These are phyloP conservation scores for Zygosaccharomyces sapae DNA, from an alignment of 1,139 yeast genomes.

Conservation along the genomic window DNA sequence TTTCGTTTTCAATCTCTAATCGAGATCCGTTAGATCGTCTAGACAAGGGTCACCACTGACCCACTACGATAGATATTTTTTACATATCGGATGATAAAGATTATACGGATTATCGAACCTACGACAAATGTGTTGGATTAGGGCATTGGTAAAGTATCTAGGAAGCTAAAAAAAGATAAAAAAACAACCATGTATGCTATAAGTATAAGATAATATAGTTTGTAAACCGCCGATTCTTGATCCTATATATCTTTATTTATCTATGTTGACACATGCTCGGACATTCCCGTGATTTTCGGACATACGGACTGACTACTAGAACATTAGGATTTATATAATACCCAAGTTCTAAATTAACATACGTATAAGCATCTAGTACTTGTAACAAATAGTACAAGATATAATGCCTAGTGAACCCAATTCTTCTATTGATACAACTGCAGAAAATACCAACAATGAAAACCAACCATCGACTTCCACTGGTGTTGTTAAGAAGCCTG, in stretches of 20 bases:
- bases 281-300: background rate
- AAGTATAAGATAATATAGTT: too few relatives aligned
- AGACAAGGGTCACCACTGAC: background rate
- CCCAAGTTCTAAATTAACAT: background rate
- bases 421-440: slow-evolving; percentile 20
- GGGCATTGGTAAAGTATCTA: background rate
- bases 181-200: background rate
- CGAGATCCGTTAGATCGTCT: too few relatives aligned
- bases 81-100: too few relatives aligned
- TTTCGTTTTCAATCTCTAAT: too few relatives aligned
- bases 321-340: background rate
- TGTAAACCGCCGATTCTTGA: too few relatives aligned
- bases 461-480: background rate
- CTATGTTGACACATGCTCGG: background rate
- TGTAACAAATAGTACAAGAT: background rate
- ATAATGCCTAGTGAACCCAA: background rate
- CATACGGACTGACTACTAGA: background rate
- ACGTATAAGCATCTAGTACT: background rate
- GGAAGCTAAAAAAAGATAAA: too few relatives aligned
- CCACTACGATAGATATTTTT: background rate
- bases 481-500: background rate
- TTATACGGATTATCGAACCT: background rate
- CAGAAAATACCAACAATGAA: slow-evolving; percentile 20
- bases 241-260: too few relatives aligned
- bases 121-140: background rate